A percentile compares a stretch with the other conserved stretches of the same genome.
Evolutionary conservation across 257 asterid genomes (phyloP).

Genomic region (Solanum lycopersicoides): DNA sequence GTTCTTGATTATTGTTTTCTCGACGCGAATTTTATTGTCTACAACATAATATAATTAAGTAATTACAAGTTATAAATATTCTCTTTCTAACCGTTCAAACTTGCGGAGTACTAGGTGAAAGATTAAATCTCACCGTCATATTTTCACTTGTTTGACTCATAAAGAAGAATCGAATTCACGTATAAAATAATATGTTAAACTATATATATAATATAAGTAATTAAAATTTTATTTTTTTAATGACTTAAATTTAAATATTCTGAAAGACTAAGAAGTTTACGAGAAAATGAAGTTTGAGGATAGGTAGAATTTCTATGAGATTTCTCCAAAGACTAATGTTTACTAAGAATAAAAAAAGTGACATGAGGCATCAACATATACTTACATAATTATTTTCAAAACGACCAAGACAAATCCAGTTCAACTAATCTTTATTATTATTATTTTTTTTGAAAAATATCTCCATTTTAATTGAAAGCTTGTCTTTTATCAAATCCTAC

Average conservation of each 20-base stretch:
- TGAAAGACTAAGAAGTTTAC: not conserved
- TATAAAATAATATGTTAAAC: not conserved
- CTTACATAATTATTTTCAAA: not conserved
- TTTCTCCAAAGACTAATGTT: not conserved
- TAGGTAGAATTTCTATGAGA: not conserved
- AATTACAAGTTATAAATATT: not conserved
- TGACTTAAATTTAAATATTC: not conserved
- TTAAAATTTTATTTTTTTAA: not conserved
- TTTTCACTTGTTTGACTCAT: fast-evolving
- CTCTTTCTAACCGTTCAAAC: too few relatives aligned
- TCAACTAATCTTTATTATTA: not conserved
- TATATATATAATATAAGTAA: not conserved
- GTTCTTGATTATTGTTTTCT: too few relatives aligned
- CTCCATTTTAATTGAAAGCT: not conserved
- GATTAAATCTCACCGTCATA: fast-evolving
- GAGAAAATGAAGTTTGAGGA: not conserved
- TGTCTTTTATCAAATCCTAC: not conserved
- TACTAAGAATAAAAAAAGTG: not conserved
- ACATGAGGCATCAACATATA: not conserved
- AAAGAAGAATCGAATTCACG: fast-evolving
- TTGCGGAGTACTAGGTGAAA: fast-evolving
- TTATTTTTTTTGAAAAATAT: not conserved
- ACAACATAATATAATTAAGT: not conserved
- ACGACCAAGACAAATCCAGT: not conserved
- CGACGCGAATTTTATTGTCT: too few relatives aligned